phyloP scores from a whole-genome alignment of 73 alveolate genomes.

The Paramecium caudatum region DNA sequence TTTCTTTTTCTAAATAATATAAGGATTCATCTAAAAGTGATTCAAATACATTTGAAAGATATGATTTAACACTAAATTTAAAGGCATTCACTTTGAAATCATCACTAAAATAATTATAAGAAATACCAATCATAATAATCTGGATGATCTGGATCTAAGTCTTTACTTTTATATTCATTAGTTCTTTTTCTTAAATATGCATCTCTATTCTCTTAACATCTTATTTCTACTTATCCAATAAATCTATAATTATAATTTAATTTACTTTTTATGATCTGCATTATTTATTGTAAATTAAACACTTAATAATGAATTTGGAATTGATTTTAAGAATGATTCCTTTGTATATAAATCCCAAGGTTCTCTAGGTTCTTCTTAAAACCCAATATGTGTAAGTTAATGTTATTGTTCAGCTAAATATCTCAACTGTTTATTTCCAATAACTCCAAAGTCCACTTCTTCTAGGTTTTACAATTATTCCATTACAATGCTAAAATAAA shows the following conservation, averaged over 20 bases:
- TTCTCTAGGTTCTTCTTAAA: slow-evolving; percentile 15
- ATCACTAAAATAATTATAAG: slow-evolving; percentile 9
- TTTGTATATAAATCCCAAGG: slow-evolving; percentile 56
- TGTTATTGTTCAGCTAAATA: slow-evolving; percentile 33
- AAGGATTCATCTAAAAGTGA: slow-evolving; percentile 73
- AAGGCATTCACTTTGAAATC: slow-evolving; percentile 70
- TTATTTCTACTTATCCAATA: slow-evolving; percentile 12
- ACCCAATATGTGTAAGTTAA: slow-evolving; percentile 20
- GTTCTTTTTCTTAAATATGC: background rate
- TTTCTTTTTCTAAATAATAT: slow-evolving; percentile 77
- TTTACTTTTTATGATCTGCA: slow-evolving; percentile 36
- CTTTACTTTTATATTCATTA: slow-evolving; percentile 50
- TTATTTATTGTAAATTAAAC: background rate
- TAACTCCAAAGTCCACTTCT: slow-evolving; percentile 42
- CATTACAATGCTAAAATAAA: slow-evolving; percentile 13
- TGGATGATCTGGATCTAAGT: slow-evolving; percentile 61
- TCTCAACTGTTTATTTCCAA: slow-evolving; percentile 46
- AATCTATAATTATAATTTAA: background rate
- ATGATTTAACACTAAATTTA: slow-evolving; percentile 72
- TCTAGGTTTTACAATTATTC: background rate
- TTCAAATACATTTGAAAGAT: slow-evolving; percentile 77
- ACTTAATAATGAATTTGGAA: slow-evolving; percentile 19
- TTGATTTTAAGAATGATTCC: slow-evolving; percentile 23
- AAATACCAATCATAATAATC: slow-evolving; percentile 54
- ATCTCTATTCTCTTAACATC: slow-evolving; percentile 54